Evolutionary conservation across 495 filamentous ascomycete genomes (phyloP).

Genomic region (Penicillium odoratum): DNA sequence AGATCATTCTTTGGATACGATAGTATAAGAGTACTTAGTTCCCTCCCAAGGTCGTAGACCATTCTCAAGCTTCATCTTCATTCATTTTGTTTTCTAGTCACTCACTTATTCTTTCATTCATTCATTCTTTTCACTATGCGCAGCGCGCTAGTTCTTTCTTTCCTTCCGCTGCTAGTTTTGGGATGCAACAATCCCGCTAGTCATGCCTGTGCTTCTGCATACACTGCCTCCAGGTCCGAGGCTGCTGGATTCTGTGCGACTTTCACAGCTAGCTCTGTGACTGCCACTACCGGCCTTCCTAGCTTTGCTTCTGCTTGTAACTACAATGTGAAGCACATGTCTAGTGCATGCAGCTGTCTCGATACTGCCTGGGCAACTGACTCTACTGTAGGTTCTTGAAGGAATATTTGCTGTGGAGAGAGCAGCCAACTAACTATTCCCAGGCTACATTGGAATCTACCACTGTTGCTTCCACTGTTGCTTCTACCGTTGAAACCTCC

Average conservation of each 20-base stretch:
- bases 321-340: conserved; percentile 27
- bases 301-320: conserved; percentile 27
- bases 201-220: conserved; percentile 32
- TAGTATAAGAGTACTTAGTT: not conserved
- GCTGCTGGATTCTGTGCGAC: conserved; percentile 32
- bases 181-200: conserved; percentile 29
- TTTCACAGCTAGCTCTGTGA: conserved; percentile 30
- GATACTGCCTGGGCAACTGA: conserved; percentile 23
- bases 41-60: not conserved
- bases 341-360: conserved; percentile 34
- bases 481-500: conserved; percentile 2
- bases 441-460: conserved; percentile 3
- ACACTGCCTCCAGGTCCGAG: conserved; percentile 27
- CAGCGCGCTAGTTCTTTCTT: conserved; percentile 32
- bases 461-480: not conserved
- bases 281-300: conserved; percentile 27
- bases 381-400: conserved; percentile 3
- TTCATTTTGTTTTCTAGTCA: not conserved
- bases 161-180: conserved; percentile 27
- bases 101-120: conserved; percentile 10
- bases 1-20: not conserved
- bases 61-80: not conserved
- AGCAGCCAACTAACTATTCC: not conserved
- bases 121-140: conserved; percentile 33
- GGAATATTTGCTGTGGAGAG: not conserved